Evolutionary conservation across 805 yeast genomes (phyloP).

Genomic region (Yamadazyma endophytica): DNA sequence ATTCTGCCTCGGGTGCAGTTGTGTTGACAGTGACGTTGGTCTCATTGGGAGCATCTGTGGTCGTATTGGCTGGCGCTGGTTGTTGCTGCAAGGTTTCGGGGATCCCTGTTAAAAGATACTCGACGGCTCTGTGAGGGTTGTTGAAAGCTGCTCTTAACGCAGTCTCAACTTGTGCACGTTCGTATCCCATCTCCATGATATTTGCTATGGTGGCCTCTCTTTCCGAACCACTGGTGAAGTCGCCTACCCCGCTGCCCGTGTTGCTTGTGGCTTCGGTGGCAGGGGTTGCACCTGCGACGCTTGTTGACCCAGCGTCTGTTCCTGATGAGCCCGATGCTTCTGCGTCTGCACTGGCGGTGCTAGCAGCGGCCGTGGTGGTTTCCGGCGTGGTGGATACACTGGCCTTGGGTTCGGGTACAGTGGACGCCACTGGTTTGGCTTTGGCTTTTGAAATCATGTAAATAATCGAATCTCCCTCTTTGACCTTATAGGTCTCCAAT

Average conservation of each 20-base stretch:
- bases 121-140: constrained; percentile 98
- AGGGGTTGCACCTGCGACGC: constrained; percentile 15
- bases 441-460: constrained; percentile 72
- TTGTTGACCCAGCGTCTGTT: constrained; percentile 16
- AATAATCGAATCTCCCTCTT: constrained; percentile 83
- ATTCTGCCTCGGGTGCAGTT: constrained; percentile 15
- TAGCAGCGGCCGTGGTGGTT: constrained; percentile 20
- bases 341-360: constrained; percentile 19
- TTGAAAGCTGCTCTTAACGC: constrained; percentile 95
- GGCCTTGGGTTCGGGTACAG: constrained; percentile 19
- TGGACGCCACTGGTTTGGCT: constrained; percentile 25
- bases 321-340: constrained; percentile 8
- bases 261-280: constrained; percentile 19
- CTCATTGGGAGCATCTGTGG: constrained; percentile 10
- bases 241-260: constrained; percentile 43
- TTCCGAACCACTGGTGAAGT: constrained; percentile 72
- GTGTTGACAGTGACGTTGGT: constrained; percentile 7
- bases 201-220: constrained; percentile 75
- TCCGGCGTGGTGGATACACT: constrained; percentile 5
- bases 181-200: constrained; percentile 96
- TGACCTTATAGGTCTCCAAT: constrained; percentile 67
- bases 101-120: constrained; percentile 84
- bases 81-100: constrained; percentile 58
- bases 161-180: constrained; percentile 77
- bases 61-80: constrained; percentile 14